Evolutionary conservation across 176 grass and related monocot genomes (phyloP), one percentile per base, ranked within the genome.

Genomic region (Metroxylon sagu): DNA sequence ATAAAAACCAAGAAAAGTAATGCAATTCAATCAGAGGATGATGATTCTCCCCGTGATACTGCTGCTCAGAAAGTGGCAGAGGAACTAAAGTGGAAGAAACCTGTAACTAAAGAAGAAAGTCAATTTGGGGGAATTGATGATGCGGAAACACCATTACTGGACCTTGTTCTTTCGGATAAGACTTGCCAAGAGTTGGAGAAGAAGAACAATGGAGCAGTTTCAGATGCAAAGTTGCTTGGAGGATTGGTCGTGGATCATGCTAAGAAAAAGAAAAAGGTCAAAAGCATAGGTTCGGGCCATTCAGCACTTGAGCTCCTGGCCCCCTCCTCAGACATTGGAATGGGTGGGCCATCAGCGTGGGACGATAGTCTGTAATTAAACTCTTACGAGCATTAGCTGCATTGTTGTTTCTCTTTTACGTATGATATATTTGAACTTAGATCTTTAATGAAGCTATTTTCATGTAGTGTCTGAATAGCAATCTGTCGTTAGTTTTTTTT

Each of bases 241-340:
- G 79, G 55, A 19, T 57, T 95, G 35, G 82, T 95, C 21, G 61
- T 95, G 56, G 83, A 95, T 84, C 83, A 95, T 74, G 77, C 72
- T 19, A 95, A 82, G 74, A 95, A 74, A 72, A 89, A 73, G 57
- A 95, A 81, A 78, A 84, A 81, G 60, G 19, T 53, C 1, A 79
- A 74, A 71, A 59, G 59, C 10, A 57, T 3, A 17, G 60, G 51
- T 30, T 27, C 81, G 0, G 86, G 73, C 14, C 55, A 74, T 5
- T 64, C 71, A 17, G 69, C 65, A 25, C 74, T 87, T 76, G 53
- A 87, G 77, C 52, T 74, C 17, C 14, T 90, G 54, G 78, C 83
- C 48, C 52, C 71, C 23, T 54, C 68, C 5, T 57, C 77, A 0
- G 91, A 90, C 17, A 64, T 87, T 6, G 91, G 86, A 19, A 16